Percentiles rank a stretch among this genome's conserved stretches.
Conservation (phyloP, 345 rosid species). For the Arabis hirsuta region DNA sequence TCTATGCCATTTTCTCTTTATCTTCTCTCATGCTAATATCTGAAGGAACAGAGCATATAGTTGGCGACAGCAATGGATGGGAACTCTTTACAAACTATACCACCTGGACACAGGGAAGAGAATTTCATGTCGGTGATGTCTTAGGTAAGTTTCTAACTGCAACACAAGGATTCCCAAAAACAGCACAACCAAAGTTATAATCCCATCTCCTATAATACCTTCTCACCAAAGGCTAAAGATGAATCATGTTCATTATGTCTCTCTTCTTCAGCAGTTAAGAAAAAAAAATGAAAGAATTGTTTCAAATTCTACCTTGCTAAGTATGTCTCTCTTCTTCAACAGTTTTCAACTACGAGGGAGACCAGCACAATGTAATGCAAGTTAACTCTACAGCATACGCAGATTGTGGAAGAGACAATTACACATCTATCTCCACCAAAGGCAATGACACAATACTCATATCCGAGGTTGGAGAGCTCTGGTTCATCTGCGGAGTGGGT, state of each 20-base stretch:
- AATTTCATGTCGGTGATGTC: constrained; percentile 50
- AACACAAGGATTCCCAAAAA: not conserved
- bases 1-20: constrained; percentile 21
- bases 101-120: constrained; percentile 51
- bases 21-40: constrained; percentile 29
- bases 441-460: constrained; percentile 44
- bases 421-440: constrained; percentile 41
- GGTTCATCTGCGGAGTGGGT: constrained; percentile 43
- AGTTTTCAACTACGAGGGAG: constrained; percentile 47
- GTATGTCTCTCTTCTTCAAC: constrained; percentile 28
- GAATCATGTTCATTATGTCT: not conserved
- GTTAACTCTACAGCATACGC: constrained; percentile 52
- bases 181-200: not conserved
- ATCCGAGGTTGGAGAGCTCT: constrained; percentile 37
- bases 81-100: constrained; percentile 34
- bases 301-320: constrained; percentile 19
- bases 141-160: constrained; percentile 38
- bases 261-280: constrained; percentile 20
- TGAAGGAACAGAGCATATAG: constrained; percentile 37
- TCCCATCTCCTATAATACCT: constrained; percentile 3
- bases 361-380: constrained; percentile 49
- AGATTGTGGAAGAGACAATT: constrained; percentile 41
- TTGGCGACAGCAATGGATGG: constrained; percentile 51
- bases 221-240: constrained; percentile 8
- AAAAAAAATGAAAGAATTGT: not conserved